These are phyloP conservation scores for Trichodelitschia bisporula DNA, from an alignment of 495 filamentous ascomycete genomes.

Conservation along the genomic window DNA sequence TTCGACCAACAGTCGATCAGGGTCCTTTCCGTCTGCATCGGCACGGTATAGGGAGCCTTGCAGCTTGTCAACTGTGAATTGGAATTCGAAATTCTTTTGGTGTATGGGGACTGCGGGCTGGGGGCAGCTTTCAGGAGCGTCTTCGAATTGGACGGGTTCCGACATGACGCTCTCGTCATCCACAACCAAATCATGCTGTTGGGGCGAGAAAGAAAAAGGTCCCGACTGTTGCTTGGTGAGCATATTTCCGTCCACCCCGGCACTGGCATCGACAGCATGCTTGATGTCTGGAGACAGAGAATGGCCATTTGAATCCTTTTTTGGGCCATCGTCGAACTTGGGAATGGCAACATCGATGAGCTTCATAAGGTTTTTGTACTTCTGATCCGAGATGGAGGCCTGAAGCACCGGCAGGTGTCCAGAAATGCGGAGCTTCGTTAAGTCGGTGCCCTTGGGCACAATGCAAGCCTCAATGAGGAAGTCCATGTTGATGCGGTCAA, in stretches of 20 bases:
- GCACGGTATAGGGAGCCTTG: constrained; percentile 78
- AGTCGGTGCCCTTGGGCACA: constrained; percentile 72
- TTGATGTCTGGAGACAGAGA: too few relatives aligned
- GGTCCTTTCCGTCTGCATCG: constrained; percentile 50
- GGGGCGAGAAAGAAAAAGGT: constrained; percentile 36
- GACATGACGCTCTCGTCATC: constrained; percentile 40
- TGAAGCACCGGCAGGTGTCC: constrained; percentile 83
- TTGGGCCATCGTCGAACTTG: constrained; percentile 32
- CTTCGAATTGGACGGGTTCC: constrained; percentile 31
- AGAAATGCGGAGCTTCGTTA: constrained; percentile 78
- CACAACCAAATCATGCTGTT: constrained; percentile 52
- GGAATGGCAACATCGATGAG: constrained; percentile 89
- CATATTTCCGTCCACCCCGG: constrained; percentile 8
- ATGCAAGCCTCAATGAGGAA: constrained; percentile 84
- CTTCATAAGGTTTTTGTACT: constrained; percentile 92
- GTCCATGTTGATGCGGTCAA: constrained; percentile 91
- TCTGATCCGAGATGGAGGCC: constrained; percentile 73
- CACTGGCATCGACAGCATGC: background rate
- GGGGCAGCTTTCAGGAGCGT: constrained; percentile 31
- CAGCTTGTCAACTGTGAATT: constrained; percentile 78
- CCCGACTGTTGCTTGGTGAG: constrained; percentile 24
- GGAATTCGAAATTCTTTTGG: constrained; percentile 82
- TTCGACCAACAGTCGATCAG: constrained; percentile 69
- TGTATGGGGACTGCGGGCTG: constrained; percentile 38
- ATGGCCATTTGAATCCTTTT: too few relatives aligned